These are phyloP conservation scores for Neurospora discreta DNA, from an alignment of 495 filamentous ascomycete genomes.

Conservation along the genomic window DNA sequence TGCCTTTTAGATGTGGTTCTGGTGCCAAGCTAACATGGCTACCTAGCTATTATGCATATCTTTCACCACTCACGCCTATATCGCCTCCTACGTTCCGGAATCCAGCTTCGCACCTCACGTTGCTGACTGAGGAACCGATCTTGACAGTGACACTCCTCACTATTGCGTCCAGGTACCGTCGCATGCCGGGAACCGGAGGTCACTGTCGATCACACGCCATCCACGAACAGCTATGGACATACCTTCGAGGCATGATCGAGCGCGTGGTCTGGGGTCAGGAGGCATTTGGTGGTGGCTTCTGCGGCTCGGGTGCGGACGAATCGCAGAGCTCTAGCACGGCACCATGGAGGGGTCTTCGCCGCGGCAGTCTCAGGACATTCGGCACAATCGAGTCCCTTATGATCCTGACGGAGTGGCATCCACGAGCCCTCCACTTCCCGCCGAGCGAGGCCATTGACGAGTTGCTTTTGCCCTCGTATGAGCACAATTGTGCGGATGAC, in stretches of 20 bases:
- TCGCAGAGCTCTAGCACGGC: constrained; percentile 53
- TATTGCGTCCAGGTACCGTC: constrained; percentile 76
- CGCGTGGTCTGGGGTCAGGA: constrained; percentile 92
- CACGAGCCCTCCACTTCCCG: constrained; percentile 87
- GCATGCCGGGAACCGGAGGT: constrained; percentile 68
- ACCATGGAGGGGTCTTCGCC: constrained; percentile 46
- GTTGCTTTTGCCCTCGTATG: constrained; percentile 41
- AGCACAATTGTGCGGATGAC: constrained; percentile 37
- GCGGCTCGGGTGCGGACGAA: constrained; percentile 59
- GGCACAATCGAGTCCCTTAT: constrained; percentile 90
- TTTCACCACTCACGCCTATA: constrained; percentile 86
- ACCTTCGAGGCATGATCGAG: constrained; percentile 87
- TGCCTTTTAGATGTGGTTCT: neutral
- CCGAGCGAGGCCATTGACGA: constrained; percentile 66
- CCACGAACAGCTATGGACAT: constrained; percentile 92
- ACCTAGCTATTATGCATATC: constrained; percentile 71
- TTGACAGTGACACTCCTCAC: constrained; percentile 82
- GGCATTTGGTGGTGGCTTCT: constrained; percentile 80
- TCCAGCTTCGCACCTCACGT: constrained; percentile 56
- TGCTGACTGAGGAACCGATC: constrained; percentile 85
- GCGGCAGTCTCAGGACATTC: constrained; percentile 74
- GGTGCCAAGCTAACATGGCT: constrained; percentile 3
- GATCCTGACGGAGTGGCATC: constrained; percentile 95
- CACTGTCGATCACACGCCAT: constrained; percentile 79
- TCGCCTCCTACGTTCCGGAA: constrained; percentile 73